Evolutionary conservation across 768 basidiomycete genomes (phyloP).

Genomic region (Boletus rex-veris): DNA sequence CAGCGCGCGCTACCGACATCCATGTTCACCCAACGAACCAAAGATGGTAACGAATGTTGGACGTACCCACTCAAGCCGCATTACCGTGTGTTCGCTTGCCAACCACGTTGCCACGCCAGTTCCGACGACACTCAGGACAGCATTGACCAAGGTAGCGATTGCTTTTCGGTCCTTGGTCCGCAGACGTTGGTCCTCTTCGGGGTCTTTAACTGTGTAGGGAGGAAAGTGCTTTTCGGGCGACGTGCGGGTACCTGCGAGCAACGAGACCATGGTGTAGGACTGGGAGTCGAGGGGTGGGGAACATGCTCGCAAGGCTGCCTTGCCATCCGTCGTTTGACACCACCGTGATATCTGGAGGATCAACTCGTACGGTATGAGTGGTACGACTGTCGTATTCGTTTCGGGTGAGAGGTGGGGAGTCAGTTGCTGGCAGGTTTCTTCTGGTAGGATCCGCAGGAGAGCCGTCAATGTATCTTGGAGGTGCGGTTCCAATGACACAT

Average conservation of each 20-base stretch:
- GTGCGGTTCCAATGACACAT: slow-evolving; percentile 68
- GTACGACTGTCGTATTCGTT: slow-evolving; percentile 6
- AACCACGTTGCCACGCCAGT: slow-evolving; percentile 71
- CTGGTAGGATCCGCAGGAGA: slow-evolving; percentile 46
- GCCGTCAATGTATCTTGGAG: slow-evolving; percentile 47
- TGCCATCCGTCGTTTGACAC: slow-evolving; percentile 55
- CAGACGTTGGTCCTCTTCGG: slow-evolving; percentile 45
- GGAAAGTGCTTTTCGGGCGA: slow-evolving; percentile 74
- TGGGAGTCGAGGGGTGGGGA: slow-evolving; percentile 47
- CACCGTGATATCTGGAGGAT: slow-evolving; percentile 63
- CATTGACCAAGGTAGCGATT: slow-evolving; percentile 69
- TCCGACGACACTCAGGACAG: slow-evolving; percentile 62
- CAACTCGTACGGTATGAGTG: slow-evolving; percentile 60
- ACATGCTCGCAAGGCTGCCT: slow-evolving; percentile 34
- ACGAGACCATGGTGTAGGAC: slow-evolving; percentile 65
- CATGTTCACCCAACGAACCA: slow-evolving; percentile 3
- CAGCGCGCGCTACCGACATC: slow-evolving; percentile 48
- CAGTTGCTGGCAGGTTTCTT: slow-evolving; percentile 42
- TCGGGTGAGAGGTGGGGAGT: slow-evolving; percentile 32
- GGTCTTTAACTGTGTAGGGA: slow-evolving; percentile 42
- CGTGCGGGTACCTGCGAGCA: slow-evolving; percentile 76
- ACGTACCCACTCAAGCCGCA: slow-evolving; percentile 77
- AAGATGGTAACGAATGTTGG: background rate
- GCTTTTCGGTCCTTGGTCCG: slow-evolving; percentile 57
- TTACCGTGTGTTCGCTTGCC: slow-evolving; percentile 59